Percentiles rank a stretch among this genome's conserved stretches.
Evolutionary conservation across 108 stramenopile species (phyloP).

Genomic region (Cyclotella atomus): DNA sequence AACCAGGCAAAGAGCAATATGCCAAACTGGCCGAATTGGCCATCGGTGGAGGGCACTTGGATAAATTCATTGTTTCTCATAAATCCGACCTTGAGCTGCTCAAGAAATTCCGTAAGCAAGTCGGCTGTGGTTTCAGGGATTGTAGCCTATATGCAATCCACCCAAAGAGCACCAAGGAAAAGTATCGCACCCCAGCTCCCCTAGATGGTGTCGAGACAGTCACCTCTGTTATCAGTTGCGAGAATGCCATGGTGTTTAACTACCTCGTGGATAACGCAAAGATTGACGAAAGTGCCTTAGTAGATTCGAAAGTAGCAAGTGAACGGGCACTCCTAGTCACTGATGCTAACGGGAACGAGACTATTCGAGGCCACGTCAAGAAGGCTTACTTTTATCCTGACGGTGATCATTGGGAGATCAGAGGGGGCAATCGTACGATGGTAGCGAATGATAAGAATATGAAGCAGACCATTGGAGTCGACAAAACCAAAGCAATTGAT

Average conservation of each 20-base stretch:
- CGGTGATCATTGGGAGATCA: conserved; percentile 78
- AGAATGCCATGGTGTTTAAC: conserved; percentile 83
- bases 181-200: conserved; percentile 61
- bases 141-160: conserved; percentile 65
- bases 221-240: conserved; percentile 60
- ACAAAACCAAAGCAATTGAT: conserved; percentile 64
- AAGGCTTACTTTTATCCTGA: conserved; percentile 72
- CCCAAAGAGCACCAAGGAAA: conserved; percentile 41
- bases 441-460: conserved; percentile 58
- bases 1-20: conserved; percentile 79
- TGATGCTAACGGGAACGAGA: conserved; percentile 47
- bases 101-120: conserved; percentile 56
- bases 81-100: conserved; percentile 61
- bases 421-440: conserved; percentile 41
- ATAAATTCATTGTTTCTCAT: conserved; percentile 79
- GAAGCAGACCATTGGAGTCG: conserved; percentile 75
- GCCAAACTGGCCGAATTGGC: conserved; percentile 74
- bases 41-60: conserved; percentile 58
- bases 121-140: conserved; percentile 64
- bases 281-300: conserved; percentile 71
- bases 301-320: conserved; percentile 61
- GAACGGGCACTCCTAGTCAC: conserved; percentile 53
- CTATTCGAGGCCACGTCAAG: conserved; percentile 67
- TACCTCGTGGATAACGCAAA: conserved; percentile 71
- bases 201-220: conserved; percentile 78